These are phyloP conservation scores for Coemansia sp. DNA, from an alignment of 192 early-diverging fungal species.

Conservation along the genomic window DNA sequence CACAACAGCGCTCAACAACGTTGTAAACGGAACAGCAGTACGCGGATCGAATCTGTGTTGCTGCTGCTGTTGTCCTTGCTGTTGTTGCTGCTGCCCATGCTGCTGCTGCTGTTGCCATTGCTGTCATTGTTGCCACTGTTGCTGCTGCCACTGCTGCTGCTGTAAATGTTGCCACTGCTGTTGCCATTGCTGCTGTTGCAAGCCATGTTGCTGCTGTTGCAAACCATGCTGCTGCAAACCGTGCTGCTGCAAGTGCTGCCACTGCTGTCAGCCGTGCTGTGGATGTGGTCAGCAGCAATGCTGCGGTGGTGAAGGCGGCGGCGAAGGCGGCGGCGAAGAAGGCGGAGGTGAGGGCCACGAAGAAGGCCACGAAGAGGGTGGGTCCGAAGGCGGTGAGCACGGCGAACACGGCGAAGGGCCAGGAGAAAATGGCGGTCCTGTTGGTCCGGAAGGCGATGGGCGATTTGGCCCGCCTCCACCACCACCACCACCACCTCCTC, in stretches of 20 bases:
- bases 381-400: conserved; percentile 12
- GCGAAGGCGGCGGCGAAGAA: conserved; percentile 7
- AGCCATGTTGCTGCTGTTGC: conserved; percentile 50
- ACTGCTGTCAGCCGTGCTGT: conserved; percentile 27
- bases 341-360: conserved; percentile 11
- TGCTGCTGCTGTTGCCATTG: conserved; percentile 32
- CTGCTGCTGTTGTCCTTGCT: conserved; percentile 34
- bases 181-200: conserved; percentile 49
- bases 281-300: conserved; percentile 24
- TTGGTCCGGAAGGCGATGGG: conserved; percentile 12
- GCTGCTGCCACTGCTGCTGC: conserved; percentile 36
- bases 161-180: conserved; percentile 52
- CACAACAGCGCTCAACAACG: conserved; percentile 38
- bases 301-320: conserved; percentile 18
- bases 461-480: conserved; percentile 13
- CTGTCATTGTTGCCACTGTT: conserved; percentile 25
- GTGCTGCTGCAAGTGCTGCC: conserved; percentile 32
- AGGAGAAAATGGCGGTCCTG: conserved; percentile 8
- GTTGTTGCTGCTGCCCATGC: conserved; percentile 36
- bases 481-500: conserved; percentile 12
- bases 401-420: conserved; percentile 14
- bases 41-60: conserved; percentile 33
- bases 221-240: conserved; percentile 45
- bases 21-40: conserved; percentile 35
- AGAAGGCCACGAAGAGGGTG: conserved; percentile 17